Conservation (phyloP, 2,329 filamentous ascomycete genomes). For the Neofusicoccum umdonicola region DNA sequence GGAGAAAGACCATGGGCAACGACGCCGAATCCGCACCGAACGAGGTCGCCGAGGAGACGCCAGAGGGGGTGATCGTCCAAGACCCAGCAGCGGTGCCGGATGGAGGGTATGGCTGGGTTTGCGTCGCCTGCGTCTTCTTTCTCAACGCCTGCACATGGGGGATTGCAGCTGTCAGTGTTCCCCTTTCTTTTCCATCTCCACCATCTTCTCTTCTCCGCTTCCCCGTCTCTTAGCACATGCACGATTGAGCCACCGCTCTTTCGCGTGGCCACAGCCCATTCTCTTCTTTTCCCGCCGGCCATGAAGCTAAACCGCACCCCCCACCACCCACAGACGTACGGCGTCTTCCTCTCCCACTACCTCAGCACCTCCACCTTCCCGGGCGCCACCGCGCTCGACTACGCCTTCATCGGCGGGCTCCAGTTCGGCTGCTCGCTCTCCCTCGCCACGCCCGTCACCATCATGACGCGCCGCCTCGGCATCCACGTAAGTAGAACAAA, state of each 20-base stretch:
- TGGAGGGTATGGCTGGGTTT: constrained; percentile 40
- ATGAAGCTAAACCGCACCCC: constrained; percentile 20
- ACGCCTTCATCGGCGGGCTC: constrained; percentile 36
- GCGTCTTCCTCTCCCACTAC: constrained; percentile 11
- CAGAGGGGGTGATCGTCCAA: constrained; percentile 16
- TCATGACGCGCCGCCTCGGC: constrained; percentile 17
- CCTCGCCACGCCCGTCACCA: constrained; percentile 27
- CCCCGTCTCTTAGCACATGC: too few species aligned
- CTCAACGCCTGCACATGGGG: constrained; percentile 35
- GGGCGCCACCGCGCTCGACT: constrained; percentile 28
- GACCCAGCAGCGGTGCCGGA: constrained; percentile 18
- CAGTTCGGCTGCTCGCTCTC: constrained; percentile 27
- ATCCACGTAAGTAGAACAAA: constrained; percentile 12
- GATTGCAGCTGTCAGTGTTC: constrained; percentile 21
- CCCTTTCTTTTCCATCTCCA: background rate
- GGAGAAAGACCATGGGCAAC: background rate
- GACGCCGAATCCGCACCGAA: background rate
- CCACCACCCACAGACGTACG: background rate
- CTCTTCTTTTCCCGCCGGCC: too few species aligned
- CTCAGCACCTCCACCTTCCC: background rate
- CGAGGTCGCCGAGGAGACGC: constrained; percentile 15
- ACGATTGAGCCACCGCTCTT: too few species aligned
- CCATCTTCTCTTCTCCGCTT: background rate
- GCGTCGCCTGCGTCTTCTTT: constrained; percentile 26
- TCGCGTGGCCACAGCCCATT: too few species aligned